Base-by-base conservation (phyloP, 768 basidiomycete genomes). In the Tulasnella sp. region DNA sequence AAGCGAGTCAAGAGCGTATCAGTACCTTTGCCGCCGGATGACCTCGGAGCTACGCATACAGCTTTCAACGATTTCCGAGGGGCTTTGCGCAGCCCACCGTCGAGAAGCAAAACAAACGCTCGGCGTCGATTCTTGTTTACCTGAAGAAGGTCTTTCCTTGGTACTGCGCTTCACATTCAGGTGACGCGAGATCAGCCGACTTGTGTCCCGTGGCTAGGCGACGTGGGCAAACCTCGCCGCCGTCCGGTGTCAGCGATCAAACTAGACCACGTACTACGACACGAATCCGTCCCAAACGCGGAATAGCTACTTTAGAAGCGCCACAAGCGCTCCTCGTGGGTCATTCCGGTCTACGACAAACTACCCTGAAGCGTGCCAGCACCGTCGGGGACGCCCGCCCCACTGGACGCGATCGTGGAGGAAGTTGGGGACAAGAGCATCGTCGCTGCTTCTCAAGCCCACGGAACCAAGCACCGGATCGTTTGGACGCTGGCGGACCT, bases 401-500 rank as follows among this genome's bases (percentile, higher is more conserved):
- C n/a, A 11, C 76, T 46, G 3, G 60, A 31, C 54, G 24, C 76
- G 44, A 40, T 9, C 11, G 22, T 31, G 60, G 60, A 64, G 60
- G 60, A 28, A 8, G 1, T 64, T 24, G 77, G 77, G 1, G 40
- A 41, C 28, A 1, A 37, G 69, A 60, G 42, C 4, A 40, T n/a
- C 24, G 42, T 28, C n/a, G 28, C n/a, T 22, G 48, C 78, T 22
- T 28, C 69, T 14, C 14, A 14, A 44, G n/a, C 69, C 44, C 72
- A 80, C 42, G 78, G 78, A 9, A 50, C 78, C 3, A 41, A 64
- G 14, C 2, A 80, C 18, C 64, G 40, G 2, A 74, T 80, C 64
- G 20, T 42, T 6, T 80, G 78, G 78, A 48, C 78, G 11, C 41
- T 44, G 3, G 64, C 40, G 58, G 40, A 74, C 48, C 46, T 80